Evolutionary conservation across 2,329 filamentous ascomycete species (phyloP).

Genomic region (Aspergillus chevalieri): DNA sequence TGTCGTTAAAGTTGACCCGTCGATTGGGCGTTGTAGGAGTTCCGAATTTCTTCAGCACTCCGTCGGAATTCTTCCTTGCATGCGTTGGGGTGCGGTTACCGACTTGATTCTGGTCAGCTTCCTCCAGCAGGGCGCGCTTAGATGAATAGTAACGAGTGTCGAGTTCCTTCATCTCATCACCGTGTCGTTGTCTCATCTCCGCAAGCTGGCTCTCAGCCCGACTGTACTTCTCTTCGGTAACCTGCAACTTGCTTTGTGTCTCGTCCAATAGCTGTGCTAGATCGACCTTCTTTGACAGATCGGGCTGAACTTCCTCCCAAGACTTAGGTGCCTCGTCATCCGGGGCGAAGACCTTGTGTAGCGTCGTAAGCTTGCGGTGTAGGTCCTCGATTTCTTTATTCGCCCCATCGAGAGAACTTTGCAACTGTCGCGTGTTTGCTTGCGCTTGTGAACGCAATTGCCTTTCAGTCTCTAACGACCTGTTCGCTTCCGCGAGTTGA

Average conservation of each 20-base stretch:
- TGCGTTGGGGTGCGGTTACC: conserved; percentile 69
- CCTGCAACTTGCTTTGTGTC: conserved; percentile 77
- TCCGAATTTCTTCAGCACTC: conserved; percentile 56
- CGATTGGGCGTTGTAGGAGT: conserved; percentile 73
- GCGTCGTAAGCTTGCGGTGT: conserved; percentile 68
- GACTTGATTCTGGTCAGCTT: conserved; percentile 78
- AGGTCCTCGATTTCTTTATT: conserved; percentile 77
- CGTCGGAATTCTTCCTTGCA: conserved; percentile 54
- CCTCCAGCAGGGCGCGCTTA: conserved; percentile 72
- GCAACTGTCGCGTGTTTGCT: conserved; percentile 73
- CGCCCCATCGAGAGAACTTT: conserved; percentile 69
- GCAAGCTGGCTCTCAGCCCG: conserved; percentile 78
- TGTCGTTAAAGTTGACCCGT: conserved; percentile 60
- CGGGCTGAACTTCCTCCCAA: conserved; percentile 63
- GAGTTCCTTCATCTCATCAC: conserved; percentile 63
- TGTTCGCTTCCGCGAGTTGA: conserved; percentile 82
- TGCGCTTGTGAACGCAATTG: conserved; percentile 82
- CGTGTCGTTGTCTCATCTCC: conserved; percentile 68
- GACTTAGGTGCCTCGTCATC: conserved; percentile 58
- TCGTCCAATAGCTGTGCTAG: conserved; percentile 81
- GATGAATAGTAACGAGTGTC: conserved; percentile 57
- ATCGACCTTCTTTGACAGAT: conserved; percentile 63
- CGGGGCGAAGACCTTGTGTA: conserved; percentile 81
- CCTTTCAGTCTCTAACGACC: conserved; percentile 82
- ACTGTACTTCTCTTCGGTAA: conserved; percentile 72